Percentiles rank a stretch among this genome's conserved stretches.
phyloP scores from a whole-genome alignment of 352 stramenopile genomes.

The Phytopythium helicoides region DNA sequence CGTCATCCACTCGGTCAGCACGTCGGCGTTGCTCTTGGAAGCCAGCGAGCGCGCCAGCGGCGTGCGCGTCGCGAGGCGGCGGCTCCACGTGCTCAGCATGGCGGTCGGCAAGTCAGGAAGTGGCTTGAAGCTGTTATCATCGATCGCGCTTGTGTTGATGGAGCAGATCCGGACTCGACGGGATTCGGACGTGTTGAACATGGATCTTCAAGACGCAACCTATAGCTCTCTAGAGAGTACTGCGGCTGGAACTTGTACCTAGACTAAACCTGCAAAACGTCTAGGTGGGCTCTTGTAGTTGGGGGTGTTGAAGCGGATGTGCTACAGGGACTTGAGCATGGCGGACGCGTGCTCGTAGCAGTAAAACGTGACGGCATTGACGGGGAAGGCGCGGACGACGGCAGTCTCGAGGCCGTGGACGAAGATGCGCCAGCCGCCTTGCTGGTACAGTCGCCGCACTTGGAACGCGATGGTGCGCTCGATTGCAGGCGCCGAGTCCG shows the following conservation, averaged over 20 bases:
- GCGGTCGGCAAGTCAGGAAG: background rate
- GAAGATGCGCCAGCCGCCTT: slow-evolving; percentile 71
- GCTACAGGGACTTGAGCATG: slow-evolving; percentile 40
- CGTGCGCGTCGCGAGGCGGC: background rate
- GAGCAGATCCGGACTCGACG: background rate
- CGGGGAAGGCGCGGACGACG: slow-evolving; percentile 78
- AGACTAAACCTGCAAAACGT: background rate
- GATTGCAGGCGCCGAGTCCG: slow-evolving; percentile 42
- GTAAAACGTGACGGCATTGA: slow-evolving; percentile 87
- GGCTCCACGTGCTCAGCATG: slow-evolving; percentile 3
- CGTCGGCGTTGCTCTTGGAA: slow-evolving; percentile 39
- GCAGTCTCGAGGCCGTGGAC: slow-evolving; percentile 74
- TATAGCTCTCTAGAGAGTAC: no score
- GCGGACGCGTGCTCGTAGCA: slow-evolving; percentile 79
- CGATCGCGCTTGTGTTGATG: background rate
- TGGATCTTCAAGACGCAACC: background rate
- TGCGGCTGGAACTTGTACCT: background rate
- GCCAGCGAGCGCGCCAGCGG: slow-evolving; percentile 2
- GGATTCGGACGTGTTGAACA: slow-evolving; percentile 18
- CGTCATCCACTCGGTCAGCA: slow-evolving; percentile 61
- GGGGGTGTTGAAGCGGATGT: background rate
- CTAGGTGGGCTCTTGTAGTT: background rate
- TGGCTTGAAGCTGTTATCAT: background rate
- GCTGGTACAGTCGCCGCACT: slow-evolving; percentile 53
- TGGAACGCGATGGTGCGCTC: slow-evolving; percentile 80